Base-by-base conservation (phyloP, 306 rosid species). In the Trifolium fragiferum region DNA sequence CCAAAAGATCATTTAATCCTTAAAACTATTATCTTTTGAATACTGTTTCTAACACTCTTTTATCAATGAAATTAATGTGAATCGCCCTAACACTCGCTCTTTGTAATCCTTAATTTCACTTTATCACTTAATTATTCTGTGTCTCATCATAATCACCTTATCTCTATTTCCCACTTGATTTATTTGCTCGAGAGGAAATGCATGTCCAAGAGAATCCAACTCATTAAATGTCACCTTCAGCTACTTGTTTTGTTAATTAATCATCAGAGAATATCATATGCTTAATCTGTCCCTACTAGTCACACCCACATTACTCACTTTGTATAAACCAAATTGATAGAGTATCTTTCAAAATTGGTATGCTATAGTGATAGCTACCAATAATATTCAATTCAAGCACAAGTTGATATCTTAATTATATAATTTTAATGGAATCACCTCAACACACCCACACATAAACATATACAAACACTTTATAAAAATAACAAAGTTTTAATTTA, bases 371-470 rank as follows among this genome's bases (percentile, higher is more conserved):
- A 49, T 49, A 21, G 55, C 55, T 49, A n/a, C 61, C 15, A 20
- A 54, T 54, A 15, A 54, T 54, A 4, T 14, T 7, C 27, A 54
- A 19, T 54, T 54, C 32, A 54, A 20, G 15, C 32, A 20, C 61
- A 54, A 10, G 61, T 54, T 54, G 61, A 4, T 54, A 54, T 54
- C 32, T 54, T n/a, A n/a, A n/a, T n/a, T n/a, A n/a, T n/a, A n/a
- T n/a, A n/a, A n/a, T n/a, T n/a, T n/a, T n/a, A n/a, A 30, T 60
- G 66, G 43, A 58, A 58, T 58, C 35, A 58, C 37, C 18, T 58
- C 64, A 20, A 57, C 16, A 59, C 6, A 59, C 33, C 6, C 33
- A 30, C 33, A 30, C 33, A 30, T 30, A 30, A 40, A 57, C 37
- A 57, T 3, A 51, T 2, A 54, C 3, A 21, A 15, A 33, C 7